Evolutionary conservation across 2,329 filamentous ascomycete species (phyloP).

Genomic region (Colletotrichum euphorbiae): DNA sequence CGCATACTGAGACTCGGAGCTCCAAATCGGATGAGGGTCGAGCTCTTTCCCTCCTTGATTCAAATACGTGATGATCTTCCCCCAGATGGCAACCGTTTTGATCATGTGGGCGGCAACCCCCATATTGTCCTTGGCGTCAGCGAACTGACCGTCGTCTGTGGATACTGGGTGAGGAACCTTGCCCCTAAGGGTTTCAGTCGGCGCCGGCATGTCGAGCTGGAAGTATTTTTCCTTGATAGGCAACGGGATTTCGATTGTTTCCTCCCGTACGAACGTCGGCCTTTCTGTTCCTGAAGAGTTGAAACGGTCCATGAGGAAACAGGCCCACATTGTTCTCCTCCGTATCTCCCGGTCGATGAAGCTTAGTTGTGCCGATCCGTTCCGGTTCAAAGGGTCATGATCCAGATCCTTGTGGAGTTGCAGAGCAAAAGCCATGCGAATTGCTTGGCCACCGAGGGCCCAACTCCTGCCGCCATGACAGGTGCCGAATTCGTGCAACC

Average conservation of each 20-base stretch:
- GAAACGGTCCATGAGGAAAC: slow-evolving; percentile 97
- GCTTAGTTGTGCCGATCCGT: slow-evolving; percentile 75
- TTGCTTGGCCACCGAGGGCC: slow-evolving; percentile 94
- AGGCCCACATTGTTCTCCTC: slow-evolving; percentile 96
- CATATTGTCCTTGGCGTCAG: slow-evolving; percentile 84
- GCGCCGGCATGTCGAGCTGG: slow-evolving; percentile 88
- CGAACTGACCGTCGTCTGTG: slow-evolving; percentile 71
- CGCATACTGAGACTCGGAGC: slow-evolving; percentile 80
- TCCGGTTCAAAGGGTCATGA: slow-evolving; percentile 77
- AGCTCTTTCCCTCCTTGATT: slow-evolving; percentile 88
- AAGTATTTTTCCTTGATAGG: slow-evolving; percentile 93
- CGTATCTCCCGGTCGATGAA: slow-evolving; percentile 95
- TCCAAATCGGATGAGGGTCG: slow-evolving; percentile 85
- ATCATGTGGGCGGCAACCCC: slow-evolving; percentile 93
- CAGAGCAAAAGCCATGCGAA: slow-evolving; percentile 95
- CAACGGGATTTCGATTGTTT: slow-evolving; percentile 87
- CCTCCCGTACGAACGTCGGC: slow-evolving; percentile 90
- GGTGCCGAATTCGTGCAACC: slow-evolving; percentile 95
- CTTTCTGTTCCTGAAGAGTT: slow-evolving; percentile 95
- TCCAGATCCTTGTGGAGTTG: slow-evolving; percentile 94
- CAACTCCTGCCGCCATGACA: slow-evolving; percentile 96
- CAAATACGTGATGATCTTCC: slow-evolving; percentile 87
- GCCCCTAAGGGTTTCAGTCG: slow-evolving; percentile 86
- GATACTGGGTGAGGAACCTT: slow-evolving; percentile 72
- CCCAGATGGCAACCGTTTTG: slow-evolving; percentile 87